Conservation (phyloP, 495 filamentous ascomycete species). For the Rhypophila decipiens region DNA sequence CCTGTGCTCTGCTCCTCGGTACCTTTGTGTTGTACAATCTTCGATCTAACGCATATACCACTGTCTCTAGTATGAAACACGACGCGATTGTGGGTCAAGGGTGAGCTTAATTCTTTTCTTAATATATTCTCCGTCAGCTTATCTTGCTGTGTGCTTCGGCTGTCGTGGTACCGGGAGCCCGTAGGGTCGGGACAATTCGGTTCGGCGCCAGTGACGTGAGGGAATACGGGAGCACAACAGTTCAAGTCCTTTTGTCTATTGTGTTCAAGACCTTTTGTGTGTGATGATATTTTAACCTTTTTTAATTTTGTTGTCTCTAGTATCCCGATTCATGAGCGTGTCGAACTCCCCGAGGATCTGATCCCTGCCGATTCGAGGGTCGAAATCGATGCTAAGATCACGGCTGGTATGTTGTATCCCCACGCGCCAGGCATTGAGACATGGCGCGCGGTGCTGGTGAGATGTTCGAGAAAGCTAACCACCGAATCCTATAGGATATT, state of each 20-base stretch:
- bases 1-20: too few relatives aligned
- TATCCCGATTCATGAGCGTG: constrained; percentile 86
- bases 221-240: too few relatives aligned
- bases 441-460: too few relatives aligned
- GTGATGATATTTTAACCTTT: too few relatives aligned
- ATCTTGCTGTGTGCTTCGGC: constrained; percentile 9
- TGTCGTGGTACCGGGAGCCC: neutral
- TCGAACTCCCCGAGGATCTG: constrained; percentile 89
- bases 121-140: constrained; percentile 1
- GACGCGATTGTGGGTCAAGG: constrained; percentile 96
- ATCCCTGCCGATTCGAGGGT: constrained; percentile 94
- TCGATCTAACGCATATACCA: constrained; percentile 16
- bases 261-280: too few relatives aligned
- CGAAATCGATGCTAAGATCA: constrained; percentile 98
- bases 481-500: constrained; percentile 57
- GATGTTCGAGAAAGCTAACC: too few relatives aligned
- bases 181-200: too few relatives aligned
- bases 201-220: too few relatives aligned
- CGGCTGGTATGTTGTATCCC: constrained; percentile 66
- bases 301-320: constrained; percentile 19
- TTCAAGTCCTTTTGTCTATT: too few relatives aligned
- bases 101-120: too few relatives aligned
- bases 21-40: constrained; percentile 1
- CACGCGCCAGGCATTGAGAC: too few relatives aligned
- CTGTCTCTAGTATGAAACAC: constrained; percentile 76